Evolutionary conservation across 2,329 filamentous ascomycete genomes (phyloP), one percentile per base, ranked within the genome.

Genomic region (Aspergillus vadensis): DNA sequence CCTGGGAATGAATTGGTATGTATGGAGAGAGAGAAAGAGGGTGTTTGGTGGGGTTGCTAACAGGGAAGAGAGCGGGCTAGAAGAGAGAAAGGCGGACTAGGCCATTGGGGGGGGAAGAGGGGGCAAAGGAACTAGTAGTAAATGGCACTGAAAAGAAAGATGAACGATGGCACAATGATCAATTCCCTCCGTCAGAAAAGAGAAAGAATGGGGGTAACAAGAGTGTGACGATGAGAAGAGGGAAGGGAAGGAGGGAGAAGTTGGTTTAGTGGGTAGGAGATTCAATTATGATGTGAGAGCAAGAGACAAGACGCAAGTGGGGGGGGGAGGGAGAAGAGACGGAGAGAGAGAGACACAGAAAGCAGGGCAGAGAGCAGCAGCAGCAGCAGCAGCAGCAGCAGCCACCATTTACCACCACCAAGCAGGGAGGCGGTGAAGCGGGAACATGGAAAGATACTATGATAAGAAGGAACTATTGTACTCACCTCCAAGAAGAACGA

Each of bases 351-450:
- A 38, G 19, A 17, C 44, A 25, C 30, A 38, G 43, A 39, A 14
- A 14, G 32, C 32, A 36, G 32, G 32, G 32, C 32, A 25, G 4
- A 25, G 36, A 54, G 52, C 36, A 15, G 19, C 27, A 30, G 27
- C 27, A 30, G 23, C n/a, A n/a, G n/a, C n/a, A n/a, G n/a, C n/a
- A n/a, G 7, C 25, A 27, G 7, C 27, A 30, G 27, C 27, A 30
- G 27, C 27, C 27, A 30, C 27, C 27, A 30, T 30, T 30, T 12
- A 30, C 27, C 27, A 30, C 27, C 27, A 27, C 21, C 14, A 38
- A 55, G 53, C 53, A 39, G 41, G 49, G 56, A 62, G 60, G 60
- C 58, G 61, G 58, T 60, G 58, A 58, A 32, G 39, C 25, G 53
- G 38, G 10, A 44, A 43, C 3, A 17, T 30, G 27, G 27, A 30